These are phyloP conservation scores for Lasiodiplodia gonubiensis DNA, from an alignment of 2,329 filamentous ascomycete genomes.

Conservation along the genomic window DNA sequence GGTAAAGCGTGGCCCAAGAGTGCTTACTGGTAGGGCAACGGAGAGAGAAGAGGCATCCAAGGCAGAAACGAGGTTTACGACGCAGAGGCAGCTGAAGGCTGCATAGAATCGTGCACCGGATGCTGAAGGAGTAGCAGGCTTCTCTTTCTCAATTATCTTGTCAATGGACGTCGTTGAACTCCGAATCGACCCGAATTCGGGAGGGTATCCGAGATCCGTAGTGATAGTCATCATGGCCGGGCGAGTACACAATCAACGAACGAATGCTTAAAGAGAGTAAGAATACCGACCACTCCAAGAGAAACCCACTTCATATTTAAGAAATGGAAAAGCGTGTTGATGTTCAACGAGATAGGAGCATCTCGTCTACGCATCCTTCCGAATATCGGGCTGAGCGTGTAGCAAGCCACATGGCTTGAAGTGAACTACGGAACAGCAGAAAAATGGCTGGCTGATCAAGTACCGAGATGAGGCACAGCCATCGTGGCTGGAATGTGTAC, in stretches of 20 bases:
- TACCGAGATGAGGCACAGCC: neutral
- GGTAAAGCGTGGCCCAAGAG: slow-evolving; percentile 37
- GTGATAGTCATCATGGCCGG: neutral
- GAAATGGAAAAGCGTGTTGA: neutral
- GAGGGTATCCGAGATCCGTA: neutral
- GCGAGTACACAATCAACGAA: neutral
- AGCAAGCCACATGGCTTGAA: neutral
- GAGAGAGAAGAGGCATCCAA: slow-evolving; percentile 36
- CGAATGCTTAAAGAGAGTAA: neutral
- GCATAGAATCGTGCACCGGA: slow-evolving; percentile 36
- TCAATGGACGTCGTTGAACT: neutral
- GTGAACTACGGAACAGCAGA: neutral
- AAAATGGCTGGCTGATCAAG: neutral
- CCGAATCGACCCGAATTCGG: neutral
- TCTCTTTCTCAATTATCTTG: neutral
- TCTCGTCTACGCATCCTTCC: neutral
- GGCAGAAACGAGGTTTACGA: slow-evolving; percentile 36
- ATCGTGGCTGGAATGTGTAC: neutral
- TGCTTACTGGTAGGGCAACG: slow-evolving; percentile 37
- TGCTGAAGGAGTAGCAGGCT: neutral
- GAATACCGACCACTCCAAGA: neutral
- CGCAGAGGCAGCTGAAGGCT: slow-evolving; percentile 35
- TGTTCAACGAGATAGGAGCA: neutral
- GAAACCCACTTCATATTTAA: neutral
- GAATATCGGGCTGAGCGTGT: neutral